Evolutionary conservation across 1,284 basidiomycete genomes (phyloP).

Genomic region (Tilletiaria anomala): DNA sequence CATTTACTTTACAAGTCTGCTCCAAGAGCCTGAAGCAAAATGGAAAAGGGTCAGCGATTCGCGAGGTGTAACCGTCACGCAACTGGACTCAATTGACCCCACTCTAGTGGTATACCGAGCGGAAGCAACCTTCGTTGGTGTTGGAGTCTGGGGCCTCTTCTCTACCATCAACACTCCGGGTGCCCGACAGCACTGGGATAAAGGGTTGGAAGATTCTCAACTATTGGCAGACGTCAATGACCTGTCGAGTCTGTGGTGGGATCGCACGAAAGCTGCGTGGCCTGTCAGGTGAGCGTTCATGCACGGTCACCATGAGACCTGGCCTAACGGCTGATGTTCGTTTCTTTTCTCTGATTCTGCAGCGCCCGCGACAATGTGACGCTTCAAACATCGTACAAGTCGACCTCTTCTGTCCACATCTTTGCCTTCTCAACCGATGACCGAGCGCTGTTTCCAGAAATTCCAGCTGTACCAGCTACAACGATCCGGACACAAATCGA

Average conservation of each 20-base stretch:
- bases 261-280: conserved; percentile 75
- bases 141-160: conserved; percentile 92
- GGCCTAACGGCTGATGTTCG: too few relatives aligned
- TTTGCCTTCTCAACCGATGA: conserved; percentile 92
- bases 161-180: conserved; percentile 71
- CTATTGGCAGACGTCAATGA: conserved; percentile 64
- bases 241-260: conserved; percentile 54
- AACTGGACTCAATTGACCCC: conserved; percentile 92
- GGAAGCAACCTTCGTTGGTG: conserved; percentile 91
- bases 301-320: too few relatives aligned
- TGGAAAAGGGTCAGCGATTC: conserved; percentile 76
- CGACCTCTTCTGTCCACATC: conserved; percentile 69
- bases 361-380: conserved; percentile 71
- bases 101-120: conserved; percentile 91
- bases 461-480: conserved; percentile 52
- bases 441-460: conserved; percentile 64
- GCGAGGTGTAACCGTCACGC: conserved; percentile 57
- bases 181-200: conserved; percentile 73
- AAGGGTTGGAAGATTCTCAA: conserved; percentile 65
- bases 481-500: conserved; percentile 88
- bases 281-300: conserved; percentile 53
- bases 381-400: conserved; percentile 92
- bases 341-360: too few relatives aligned
- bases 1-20: conserved; percentile 84
- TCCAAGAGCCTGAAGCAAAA: conserved; percentile 96